These are phyloP conservation scores for Gossypium anomalum DNA, from an alignment of 345 rosid genomes.

Conservation along the genomic window DNA sequence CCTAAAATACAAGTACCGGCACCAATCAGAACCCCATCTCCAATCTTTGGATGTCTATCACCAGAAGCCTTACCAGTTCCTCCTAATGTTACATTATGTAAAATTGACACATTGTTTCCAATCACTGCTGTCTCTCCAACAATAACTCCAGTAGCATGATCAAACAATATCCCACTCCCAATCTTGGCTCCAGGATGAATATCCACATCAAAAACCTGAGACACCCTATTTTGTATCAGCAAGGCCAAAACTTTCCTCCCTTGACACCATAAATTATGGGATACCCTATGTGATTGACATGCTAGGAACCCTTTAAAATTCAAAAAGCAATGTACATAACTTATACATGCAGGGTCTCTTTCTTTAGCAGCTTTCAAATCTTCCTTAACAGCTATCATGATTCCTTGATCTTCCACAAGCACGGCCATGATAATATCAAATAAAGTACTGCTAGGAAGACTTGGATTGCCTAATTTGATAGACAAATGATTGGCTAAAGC, in stretches of 20 bases:
- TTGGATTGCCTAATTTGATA: slow-evolving; percentile 55
- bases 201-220: slow-evolving; percentile 74
- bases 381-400: slow-evolving; percentile 45
- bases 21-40: slow-evolving; percentile 89
- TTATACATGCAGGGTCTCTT: slow-evolving; percentile 80
- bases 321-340: slow-evolving; percentile 72
- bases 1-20: slow-evolving; percentile 93
- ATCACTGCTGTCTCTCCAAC: slow-evolving; percentile 93
- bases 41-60: slow-evolving; percentile 93
- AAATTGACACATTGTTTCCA: slow-evolving; percentile 79
- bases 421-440: slow-evolving; percentile 59
- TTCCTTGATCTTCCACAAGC: slow-evolving; percentile 42
- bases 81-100: slow-evolving; percentile 86
- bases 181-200: slow-evolving; percentile 92
- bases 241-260: slow-evolving; percentile 55
- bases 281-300: slow-evolving; percentile 73
- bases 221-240: slow-evolving; percentile 70
- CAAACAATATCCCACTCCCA: slow-evolving; percentile 68
- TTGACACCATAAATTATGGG: slow-evolving; percentile 71
- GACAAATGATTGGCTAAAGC: slow-evolving; percentile 77
- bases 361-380: slow-evolving; percentile 69
- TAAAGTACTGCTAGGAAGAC: slow-evolving; percentile 51
- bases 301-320: slow-evolving; percentile 80
- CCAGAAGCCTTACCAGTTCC: slow-evolving; percentile 86
- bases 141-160: slow-evolving; percentile 80